These are phyloP conservation scores for Amphichorda felina DNA, from an alignment of 2,329 filamentous ascomycete species.

Conservation along the genomic window DNA sequence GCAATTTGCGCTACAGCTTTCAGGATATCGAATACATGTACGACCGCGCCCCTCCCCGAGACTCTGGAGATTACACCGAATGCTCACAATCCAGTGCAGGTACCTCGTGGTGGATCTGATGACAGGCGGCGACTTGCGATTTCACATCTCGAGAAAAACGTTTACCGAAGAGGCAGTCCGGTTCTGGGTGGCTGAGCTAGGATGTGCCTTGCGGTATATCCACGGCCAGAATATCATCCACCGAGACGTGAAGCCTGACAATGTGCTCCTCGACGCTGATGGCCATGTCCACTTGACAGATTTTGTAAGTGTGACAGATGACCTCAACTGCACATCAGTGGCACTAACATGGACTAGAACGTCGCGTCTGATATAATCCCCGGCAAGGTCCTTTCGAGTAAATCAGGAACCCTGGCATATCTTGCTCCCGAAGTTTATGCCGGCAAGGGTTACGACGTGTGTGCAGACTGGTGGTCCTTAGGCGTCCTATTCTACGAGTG, in stretches of 20 bases:
- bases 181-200: constrained; percentile 94
- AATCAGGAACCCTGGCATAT: constrained; percentile 92
- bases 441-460: constrained; percentile 76
- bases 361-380: constrained; percentile 88
- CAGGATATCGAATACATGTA: constrained; percentile 99
- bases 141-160: constrained; percentile 94
- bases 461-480: constrained; percentile 97
- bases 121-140: constrained; percentile 92
- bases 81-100: constrained; percentile 35
- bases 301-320: constrained; percentile 58
- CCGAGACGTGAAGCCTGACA: constrained; percentile 85
- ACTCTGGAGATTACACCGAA: not conserved
- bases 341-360: constrained; percentile 48
- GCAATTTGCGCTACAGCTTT: constrained; percentile 97
- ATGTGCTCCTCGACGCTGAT: constrained; percentile 76
- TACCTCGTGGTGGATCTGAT: constrained; percentile 97
- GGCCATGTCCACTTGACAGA: constrained; percentile 96
- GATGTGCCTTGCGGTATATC: constrained; percentile 80
- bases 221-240: constrained; percentile 83
- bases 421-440: constrained; percentile 91
- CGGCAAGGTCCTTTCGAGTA: constrained; percentile 77
- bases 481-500: constrained; percentile 99
- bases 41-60: constrained; percentile 16
- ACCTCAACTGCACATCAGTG: not conserved
- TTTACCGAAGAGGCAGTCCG: constrained; percentile 95